A percentile compares a stretch with the other conserved stretches of the same genome.
Conservation (phyloP, 768 basidiomycete genomes). For the Gloeophyllum trabeum region DNA sequence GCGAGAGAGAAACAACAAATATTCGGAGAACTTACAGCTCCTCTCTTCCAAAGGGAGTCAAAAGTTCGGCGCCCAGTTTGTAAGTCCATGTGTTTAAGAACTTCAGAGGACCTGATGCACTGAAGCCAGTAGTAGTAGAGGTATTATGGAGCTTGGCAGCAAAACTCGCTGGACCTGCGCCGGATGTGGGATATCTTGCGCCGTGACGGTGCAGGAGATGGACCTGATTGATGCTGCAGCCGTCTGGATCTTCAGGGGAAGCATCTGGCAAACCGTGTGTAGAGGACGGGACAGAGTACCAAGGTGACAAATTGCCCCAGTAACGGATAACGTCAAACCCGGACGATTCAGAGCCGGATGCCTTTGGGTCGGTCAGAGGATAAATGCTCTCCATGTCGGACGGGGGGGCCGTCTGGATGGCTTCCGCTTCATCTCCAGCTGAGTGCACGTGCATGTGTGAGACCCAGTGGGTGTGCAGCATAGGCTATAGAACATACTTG, state of each 20-base stretch:
- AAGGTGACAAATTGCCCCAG: slow-evolving; percentile 39
- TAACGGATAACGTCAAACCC: slow-evolving; percentile 33
- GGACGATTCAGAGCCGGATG: slow-evolving; percentile 18
- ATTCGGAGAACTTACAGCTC: slow-evolving; percentile 27
- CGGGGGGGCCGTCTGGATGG: slow-evolving; percentile 22
- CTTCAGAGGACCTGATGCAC: slow-evolving; percentile 22
- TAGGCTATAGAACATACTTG: too few species aligned
- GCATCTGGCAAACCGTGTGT: slow-evolving; percentile 36
- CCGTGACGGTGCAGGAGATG: slow-evolving; percentile 29
- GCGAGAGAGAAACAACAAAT: too few species aligned
- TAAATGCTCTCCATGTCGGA: slow-evolving; percentile 24
- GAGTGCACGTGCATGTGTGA: too few species aligned
- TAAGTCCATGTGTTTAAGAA: slow-evolving; percentile 37
- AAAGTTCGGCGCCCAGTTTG: slow-evolving; percentile 31
- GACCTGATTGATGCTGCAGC: slow-evolving; percentile 35
- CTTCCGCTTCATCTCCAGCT: slow-evolving; percentile 18
- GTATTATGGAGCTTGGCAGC: slow-evolving; percentile 14
- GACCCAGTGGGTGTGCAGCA: too few species aligned
- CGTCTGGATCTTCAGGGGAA: slow-evolving; percentile 31
- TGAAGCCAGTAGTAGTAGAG: slow-evolving; percentile 16
- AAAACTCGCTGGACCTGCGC: slow-evolving; percentile 14
- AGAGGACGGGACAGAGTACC: slow-evolving; percentile 33
- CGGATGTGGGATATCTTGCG: slow-evolving; percentile 29
- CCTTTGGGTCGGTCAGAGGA: slow-evolving; percentile 29
- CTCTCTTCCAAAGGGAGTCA: slow-evolving; percentile 35